Percentiles rank a stretch among this genome's conserved stretches.
These are phyloP conservation scores for Collybia sp. DNA, from an alignment of 768 basidiomycete species.

Conservation along the genomic window DNA sequence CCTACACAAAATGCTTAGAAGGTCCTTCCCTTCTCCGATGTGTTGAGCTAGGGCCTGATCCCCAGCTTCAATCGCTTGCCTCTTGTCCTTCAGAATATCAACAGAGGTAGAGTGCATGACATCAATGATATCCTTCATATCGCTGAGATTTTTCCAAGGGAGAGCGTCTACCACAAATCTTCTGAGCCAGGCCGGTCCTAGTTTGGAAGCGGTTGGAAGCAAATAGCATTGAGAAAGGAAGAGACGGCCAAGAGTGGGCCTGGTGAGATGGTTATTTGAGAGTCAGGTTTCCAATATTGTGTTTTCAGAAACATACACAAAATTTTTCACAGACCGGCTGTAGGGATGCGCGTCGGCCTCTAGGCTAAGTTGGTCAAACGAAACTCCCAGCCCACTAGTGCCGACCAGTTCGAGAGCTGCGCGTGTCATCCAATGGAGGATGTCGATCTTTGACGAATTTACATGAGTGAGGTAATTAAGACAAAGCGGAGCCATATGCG, in stretches of 20 bases:
- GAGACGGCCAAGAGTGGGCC: constrained; percentile 5
- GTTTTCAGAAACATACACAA: constrained; percentile 14
- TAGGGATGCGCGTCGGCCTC: constrained; percentile 18
- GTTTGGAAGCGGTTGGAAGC: constrained; percentile 20
- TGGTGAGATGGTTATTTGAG: neutral
- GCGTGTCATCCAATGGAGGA: constrained; percentile 22
- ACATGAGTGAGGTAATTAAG: neutral
- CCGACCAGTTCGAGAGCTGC: constrained; percentile 13
- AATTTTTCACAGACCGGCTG: constrained; percentile 19
- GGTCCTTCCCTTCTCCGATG: constrained; percentile 24
- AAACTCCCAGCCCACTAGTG: constrained; percentile 25
- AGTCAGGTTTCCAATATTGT: neutral
- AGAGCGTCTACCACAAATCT: constrained; percentile 24
- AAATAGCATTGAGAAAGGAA: constrained; percentile 14
- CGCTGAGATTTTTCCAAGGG: constrained; percentile 21
- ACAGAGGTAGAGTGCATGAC: constrained; percentile 24
- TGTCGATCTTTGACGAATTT: constrained; percentile 14
- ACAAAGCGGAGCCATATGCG: no score
- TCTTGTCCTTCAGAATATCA: constrained; percentile 30
- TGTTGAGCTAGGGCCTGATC: constrained; percentile 22
- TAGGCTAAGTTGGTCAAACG: constrained; percentile 22
- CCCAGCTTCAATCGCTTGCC: constrained; percentile 19
- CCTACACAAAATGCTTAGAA: constrained; percentile 23
- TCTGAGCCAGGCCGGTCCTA: constrained; percentile 27
- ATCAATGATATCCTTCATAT: constrained; percentile 24